phyloP scores from a whole-genome alignment of 306 rosid genomes.

The Castanopsis chinensis region DNA sequence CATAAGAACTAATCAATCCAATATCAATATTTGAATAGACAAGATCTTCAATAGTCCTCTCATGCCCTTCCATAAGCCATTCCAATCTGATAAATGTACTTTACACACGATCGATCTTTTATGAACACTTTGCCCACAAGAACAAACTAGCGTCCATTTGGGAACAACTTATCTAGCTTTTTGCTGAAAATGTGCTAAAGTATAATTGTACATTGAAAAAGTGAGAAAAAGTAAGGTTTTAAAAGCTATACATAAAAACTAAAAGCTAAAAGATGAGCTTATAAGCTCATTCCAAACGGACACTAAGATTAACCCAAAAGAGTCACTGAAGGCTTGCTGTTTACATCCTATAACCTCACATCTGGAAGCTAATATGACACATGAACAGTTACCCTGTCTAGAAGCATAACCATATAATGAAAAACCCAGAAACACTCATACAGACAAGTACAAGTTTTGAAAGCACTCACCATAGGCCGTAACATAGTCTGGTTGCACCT shows the following conservation, averaged over 20 bases:
- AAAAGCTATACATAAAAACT: no score
- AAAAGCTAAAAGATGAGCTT: no score
- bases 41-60: background rate
- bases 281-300: no score
- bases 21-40: background rate
- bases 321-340: background rate
- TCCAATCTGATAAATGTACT: background rate
- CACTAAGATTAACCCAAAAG: background rate
- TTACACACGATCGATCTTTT: background rate
- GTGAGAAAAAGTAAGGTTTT: no score
- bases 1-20: background rate
- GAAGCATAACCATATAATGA: conserved; percentile 2
- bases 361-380: background rate
- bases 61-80: background rate
- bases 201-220: no score
- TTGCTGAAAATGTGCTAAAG: no score
- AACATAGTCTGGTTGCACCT: conserved; percentile 84
- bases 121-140: background rate
- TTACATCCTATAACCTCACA: background rate
- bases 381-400: background rate
- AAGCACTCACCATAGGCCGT: conserved; percentile 81
- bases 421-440: conserved; percentile 8
- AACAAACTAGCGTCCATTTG: background rate
- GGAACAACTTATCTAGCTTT: no score
- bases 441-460: background rate